A percentile compares a stretch with the other conserved stretches of the same genome.
Evolutionary conservation across 148 eudicot species (phyloP).

Genomic region (Rhododendron ovatum): DNA sequence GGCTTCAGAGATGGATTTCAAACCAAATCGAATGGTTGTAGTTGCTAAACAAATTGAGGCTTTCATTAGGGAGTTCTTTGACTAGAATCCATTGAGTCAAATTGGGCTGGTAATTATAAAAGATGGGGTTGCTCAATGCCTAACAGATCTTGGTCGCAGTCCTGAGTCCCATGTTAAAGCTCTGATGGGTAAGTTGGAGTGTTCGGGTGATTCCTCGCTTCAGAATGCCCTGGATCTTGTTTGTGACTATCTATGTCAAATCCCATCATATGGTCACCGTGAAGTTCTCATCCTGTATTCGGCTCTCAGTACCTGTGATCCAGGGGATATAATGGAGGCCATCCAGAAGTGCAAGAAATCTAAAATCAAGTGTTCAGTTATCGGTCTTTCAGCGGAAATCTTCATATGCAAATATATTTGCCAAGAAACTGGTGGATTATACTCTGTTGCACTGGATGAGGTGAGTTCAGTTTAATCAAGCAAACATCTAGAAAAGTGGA

Average conservation of each 20-base stretch:
- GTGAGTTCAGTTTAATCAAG: slow-evolving; percentile 37
- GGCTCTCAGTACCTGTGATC: slow-evolving; percentile 93
- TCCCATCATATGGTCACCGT: slow-evolving; percentile 93
- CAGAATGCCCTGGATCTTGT: slow-evolving; percentile 92
- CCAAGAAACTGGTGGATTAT: slow-evolving; percentile 89
- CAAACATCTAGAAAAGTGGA: neutral
- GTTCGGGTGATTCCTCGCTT: slow-evolving; percentile 93
- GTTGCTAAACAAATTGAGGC: slow-evolving; percentile 81
- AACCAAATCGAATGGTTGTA: slow-evolving; percentile 84
- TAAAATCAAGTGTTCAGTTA: slow-evolving; percentile 84
- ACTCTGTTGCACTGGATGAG: slow-evolving; percentile 89
- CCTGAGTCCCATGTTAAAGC: slow-evolving; percentile 93
- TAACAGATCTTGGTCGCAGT: slow-evolving; percentile 95
- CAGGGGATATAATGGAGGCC: slow-evolving; percentile 87
- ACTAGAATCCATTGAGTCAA: slow-evolving; percentile 94
- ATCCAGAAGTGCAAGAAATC: slow-evolving; percentile 85
- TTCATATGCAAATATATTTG: slow-evolving; percentile 84
- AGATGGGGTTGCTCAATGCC: slow-evolving; percentile 82
- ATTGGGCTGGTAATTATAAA: slow-evolving; percentile 67
- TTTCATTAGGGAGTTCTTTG: slow-evolving; percentile 88
- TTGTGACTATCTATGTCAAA: slow-evolving; percentile 59
- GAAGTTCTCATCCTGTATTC: slow-evolving; percentile 83
- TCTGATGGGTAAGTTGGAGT: slow-evolving; percentile 74
- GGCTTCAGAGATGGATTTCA: slow-evolving; percentile 78
- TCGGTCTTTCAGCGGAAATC: slow-evolving; percentile 89